phyloP scores from a whole-genome alignment of 1,284 basidiomycete genomes.

The Taiwanofungus camphoratus region DNA sequence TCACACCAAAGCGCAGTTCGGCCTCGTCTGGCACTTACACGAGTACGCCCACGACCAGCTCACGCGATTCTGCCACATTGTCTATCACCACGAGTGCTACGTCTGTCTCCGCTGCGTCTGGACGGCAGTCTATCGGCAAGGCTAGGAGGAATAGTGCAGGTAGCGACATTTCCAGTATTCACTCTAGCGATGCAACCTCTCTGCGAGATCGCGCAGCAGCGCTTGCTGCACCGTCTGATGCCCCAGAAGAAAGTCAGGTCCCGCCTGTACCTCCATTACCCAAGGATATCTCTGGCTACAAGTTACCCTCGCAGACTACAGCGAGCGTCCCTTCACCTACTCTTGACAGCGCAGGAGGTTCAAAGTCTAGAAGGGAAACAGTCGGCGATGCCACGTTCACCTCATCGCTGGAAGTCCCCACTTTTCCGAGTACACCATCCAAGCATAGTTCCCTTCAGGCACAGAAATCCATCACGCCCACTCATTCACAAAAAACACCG shows the following conservation, averaged over 20 bases:
- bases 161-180: slow-evolving; percentile 77
- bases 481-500: slow-evolving; percentile 53
- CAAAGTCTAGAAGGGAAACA: slow-evolving; percentile 20
- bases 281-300: slow-evolving; percentile 80
- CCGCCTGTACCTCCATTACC: slow-evolving; percentile 97
- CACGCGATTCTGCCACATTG: slow-evolving; percentile 78
- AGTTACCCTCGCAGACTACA: slow-evolving; percentile 42
- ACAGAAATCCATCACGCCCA: slow-evolving; percentile 30
- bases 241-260: slow-evolving; percentile 57
- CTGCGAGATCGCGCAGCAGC: slow-evolving; percentile 64
- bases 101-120: slow-evolving; percentile 63
- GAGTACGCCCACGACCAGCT: slow-evolving; percentile 68
- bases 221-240: slow-evolving; percentile 51
- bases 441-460: slow-evolving; percentile 26
- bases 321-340: slow-evolving; percentile 42
- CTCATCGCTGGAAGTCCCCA: slow-evolving; percentile 47
- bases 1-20: slow-evolving; percentile 80
- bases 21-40: slow-evolving; percentile 83
- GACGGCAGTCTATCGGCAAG: slow-evolving; percentile 55
- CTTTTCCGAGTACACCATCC: slow-evolving; percentile 26
- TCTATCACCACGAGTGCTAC: slow-evolving; percentile 72
- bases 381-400: slow-evolving; percentile 24
- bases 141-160: slow-evolving; percentile 74
- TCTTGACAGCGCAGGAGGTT: slow-evolving; percentile 34
- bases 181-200: slow-evolving; percentile 56